Evolutionary conservation across 179 eudicot genomes (phyloP).

Genomic region (Carnegiea gigantea): DNA sequence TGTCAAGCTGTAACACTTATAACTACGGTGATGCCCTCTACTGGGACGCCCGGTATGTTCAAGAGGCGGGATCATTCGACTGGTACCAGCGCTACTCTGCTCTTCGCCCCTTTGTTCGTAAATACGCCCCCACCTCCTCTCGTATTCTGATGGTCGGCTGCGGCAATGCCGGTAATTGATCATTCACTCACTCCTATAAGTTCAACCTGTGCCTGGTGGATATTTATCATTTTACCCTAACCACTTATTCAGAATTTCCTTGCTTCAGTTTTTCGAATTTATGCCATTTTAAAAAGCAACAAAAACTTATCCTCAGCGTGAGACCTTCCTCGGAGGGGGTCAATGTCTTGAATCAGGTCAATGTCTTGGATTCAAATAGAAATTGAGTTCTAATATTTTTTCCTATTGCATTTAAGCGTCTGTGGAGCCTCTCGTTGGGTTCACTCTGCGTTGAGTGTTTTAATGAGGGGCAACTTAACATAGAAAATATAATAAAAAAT

Average conservation of each 20-base stretch:
- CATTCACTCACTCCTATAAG: background rate
- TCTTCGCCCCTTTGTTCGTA: conserved; percentile 75
- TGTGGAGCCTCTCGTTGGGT: background rate
- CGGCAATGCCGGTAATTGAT: conserved; percentile 78
- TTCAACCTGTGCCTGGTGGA: too few species aligned
- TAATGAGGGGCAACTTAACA: too few species aligned
- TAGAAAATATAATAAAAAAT: too few species aligned
- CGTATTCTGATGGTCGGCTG: conserved; percentile 86
- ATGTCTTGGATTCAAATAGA: background rate
- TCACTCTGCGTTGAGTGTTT: background rate
- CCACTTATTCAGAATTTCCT: background rate
- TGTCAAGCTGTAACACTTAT: conserved; percentile 69
- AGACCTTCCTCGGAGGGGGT: background rate
- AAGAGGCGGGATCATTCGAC: conserved; percentile 70
- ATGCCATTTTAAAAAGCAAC: background rate
- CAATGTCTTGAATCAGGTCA: background rate
- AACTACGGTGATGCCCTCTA: conserved; percentile 80
- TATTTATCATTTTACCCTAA: background rate
- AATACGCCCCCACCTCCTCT: conserved; percentile 51
- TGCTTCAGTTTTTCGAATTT: background rate
- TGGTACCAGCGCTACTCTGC: conserved; percentile 94
- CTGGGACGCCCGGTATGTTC: conserved; percentile 81
- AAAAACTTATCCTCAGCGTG: background rate
- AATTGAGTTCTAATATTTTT: background rate
- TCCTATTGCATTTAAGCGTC: too few species aligned